Conservation (phyloP, 805 yeast species). For the Yamadazyma scolyti region DNA sequence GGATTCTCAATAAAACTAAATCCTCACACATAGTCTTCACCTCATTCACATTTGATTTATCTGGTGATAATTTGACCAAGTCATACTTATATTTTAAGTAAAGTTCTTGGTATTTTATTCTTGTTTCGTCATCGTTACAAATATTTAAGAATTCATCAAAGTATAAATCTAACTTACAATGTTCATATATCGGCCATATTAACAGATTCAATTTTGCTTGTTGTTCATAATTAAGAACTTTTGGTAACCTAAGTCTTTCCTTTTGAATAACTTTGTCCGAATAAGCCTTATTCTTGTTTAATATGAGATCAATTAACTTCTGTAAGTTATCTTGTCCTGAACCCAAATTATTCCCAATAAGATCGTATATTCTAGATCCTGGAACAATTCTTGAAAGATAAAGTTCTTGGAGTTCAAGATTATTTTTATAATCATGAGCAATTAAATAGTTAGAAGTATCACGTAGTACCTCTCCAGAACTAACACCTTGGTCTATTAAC, state of each 20-base stretch:
- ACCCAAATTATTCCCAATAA: conserved; percentile 42
- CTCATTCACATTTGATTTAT: conserved; percentile 30
- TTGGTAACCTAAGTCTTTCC: conserved; percentile 48
- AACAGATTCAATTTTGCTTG: conserved; percentile 31
- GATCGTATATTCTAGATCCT: conserved; percentile 50
- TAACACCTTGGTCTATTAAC: conserved; percentile 37
- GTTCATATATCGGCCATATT: conserved; percentile 45
- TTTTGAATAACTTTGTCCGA: conserved; percentile 41
- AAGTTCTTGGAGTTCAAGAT: conserved; percentile 36
- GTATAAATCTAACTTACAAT: conserved; percentile 50
- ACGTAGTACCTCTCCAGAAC: conserved; percentile 43
- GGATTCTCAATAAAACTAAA: conserved; percentile 65
- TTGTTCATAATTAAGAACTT: conserved; percentile 39
- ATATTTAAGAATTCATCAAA: conserved; percentile 57
- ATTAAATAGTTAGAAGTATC: conserved; percentile 46
- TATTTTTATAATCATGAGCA: conserved; percentile 23
- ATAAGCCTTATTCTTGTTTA: conserved; percentile 35
- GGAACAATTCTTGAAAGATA: conserved; percentile 55
- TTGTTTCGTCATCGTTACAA: conserved; percentile 53
- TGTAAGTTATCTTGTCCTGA: conserved; percentile 43
- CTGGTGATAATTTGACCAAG: conserved; percentile 54
- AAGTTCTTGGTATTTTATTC: conserved; percentile 59
- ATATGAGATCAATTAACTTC: conserved; percentile 40
- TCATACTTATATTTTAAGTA: conserved; percentile 55
- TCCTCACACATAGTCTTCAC: conserved; percentile 61